These are phyloP conservation scores for Symbiotaphrina buchneri DNA, from an alignment of 495 filamentous ascomycete species.

Conservation along the genomic window DNA sequence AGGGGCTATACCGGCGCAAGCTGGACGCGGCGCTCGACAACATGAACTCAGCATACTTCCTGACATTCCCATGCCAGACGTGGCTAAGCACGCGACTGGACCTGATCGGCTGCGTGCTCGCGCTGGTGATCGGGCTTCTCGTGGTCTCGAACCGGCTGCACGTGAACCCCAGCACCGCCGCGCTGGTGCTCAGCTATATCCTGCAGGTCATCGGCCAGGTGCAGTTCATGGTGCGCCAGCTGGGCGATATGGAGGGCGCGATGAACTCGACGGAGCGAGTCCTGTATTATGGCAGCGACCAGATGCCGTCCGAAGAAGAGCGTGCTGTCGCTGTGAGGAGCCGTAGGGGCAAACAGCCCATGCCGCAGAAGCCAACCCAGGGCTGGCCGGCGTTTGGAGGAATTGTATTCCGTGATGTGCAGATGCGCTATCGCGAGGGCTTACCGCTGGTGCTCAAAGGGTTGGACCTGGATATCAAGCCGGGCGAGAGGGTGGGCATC, in stretches of 20 bases:
- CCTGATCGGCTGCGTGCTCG: conserved; percentile 2
- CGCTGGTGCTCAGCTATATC: too few species aligned
- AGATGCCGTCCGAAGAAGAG: too few species aligned
- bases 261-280: too few species aligned
- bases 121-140: conserved; percentile 1
- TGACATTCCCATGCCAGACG: conserved; percentile 3
- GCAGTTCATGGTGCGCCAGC: too few species aligned
- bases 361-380: conserved; percentile 1
- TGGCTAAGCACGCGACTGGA: conserved; percentile 4
- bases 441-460: conserved; percentile 7
- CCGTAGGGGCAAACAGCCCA: too few species aligned
- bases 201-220: too few species aligned
- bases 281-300: too few species aligned
- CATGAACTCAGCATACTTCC: conserved; percentile 4
- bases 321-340: too few species aligned
- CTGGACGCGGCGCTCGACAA: conserved; percentile 1
- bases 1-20: not conserved
- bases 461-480: conserved; percentile 8
- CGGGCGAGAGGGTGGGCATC: conserved; percentile 12
- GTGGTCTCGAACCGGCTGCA: too few species aligned
- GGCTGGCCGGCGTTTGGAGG: conserved; percentile 12
- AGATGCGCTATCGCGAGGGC: conserved; percentile 8
- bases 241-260: too few species aligned
- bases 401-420: conserved; percentile 10
- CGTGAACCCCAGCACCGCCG: too few species aligned